Evolutionary conservation across 768 basidiomycete genomes (phyloP), one percentile per base, ranked within the genome.

Genomic region (Austroboletus festivus): DNA sequence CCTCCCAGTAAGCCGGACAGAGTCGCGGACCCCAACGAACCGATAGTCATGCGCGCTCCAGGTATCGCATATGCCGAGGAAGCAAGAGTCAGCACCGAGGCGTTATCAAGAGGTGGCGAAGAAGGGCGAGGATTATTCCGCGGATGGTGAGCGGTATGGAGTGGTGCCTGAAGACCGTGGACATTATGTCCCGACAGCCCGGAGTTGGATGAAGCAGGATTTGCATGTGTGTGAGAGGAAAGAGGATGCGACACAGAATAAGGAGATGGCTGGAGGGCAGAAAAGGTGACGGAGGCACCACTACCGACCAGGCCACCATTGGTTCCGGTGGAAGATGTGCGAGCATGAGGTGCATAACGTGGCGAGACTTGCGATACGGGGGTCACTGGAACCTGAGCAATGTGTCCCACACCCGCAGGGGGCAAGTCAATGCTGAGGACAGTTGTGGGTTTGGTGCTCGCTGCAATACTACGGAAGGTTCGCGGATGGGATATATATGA

Each of bases 381-480:
- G 21, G 86, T 84, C 30, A 72, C 61, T 34, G 89, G 83, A 10
- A 82, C 89, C 62, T 95, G 89, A 6, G 93, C 93, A 56, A 95
- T 95, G 67, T 95, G 92, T 1, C 87, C 93, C 76, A 93, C 84
- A 12, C 87, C 88, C 55, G 83, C 83, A 7, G 83, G 80, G 38
- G 78, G 80, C 21, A 92, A 65, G 60, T 97, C 94, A 52, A 95
- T 81, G 56, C 89, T 92, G n/a, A 96, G 73, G 21, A 97, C 68
- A 0, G 94, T 98, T 5, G 94, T 98, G 2, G 93, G 94, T 67
- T 96, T 96, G 12, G 94, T 98, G 58, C 87, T 90, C 6, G 87
- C 89, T 22, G 86, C 81, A 60, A 86, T 84, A 60, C 87, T 89
- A 59, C 81, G 78, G 68, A 92, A 90, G 0, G 89, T 91, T 46